Evolutionary conservation across 805 yeast species (phyloP), one percentile per base, ranked within the genome.

Genomic region (Yarrowia sp.): DNA sequence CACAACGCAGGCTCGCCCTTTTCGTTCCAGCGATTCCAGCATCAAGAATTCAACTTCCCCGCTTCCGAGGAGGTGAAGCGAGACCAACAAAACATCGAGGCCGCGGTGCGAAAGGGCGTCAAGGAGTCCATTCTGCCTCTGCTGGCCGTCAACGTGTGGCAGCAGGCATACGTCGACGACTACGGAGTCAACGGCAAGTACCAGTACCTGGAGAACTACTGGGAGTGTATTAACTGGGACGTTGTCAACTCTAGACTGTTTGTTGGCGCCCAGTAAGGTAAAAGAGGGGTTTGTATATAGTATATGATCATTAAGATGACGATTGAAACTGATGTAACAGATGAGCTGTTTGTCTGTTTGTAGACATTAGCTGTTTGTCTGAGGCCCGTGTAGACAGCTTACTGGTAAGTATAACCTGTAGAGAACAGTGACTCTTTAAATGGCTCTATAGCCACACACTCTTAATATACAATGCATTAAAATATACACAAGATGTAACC

Each of bases 1-100:
- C 91, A 91, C 76, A 91, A 90, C 72, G 86, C 92, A 6, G 98
- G 98, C 5, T 81, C 90, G 7, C 96, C 97, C 35, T 87, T 86
- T 69, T 83, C 87, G 55, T 74, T 80, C 81, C 72, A 73, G 42
- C 73, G 80, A 42, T 84, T 86, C 72, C 96, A 90, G 78, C 74
- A 82, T 6, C 74, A 87, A 43, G 97, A 92, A 75, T 78, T 93
- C 71, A 91, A 89, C 74, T 87, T 89, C 13, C 87, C 90, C 22
- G 80, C 89, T n/a, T 68, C 67, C 65, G 81, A 82, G 66, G 83
- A 81, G 17, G 64, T 58, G 15, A 43, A 44, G 51, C 51, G 51
- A 7, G 50, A 43, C 64, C 64, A 58, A 17, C 51, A 31, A 17
- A 86, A 85, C 68, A 83, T 77, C 68, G 81, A 81, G 41, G 76